Conservation (phyloP, 805 yeast species). For the Teunomyces lycoperdinae region DNA sequence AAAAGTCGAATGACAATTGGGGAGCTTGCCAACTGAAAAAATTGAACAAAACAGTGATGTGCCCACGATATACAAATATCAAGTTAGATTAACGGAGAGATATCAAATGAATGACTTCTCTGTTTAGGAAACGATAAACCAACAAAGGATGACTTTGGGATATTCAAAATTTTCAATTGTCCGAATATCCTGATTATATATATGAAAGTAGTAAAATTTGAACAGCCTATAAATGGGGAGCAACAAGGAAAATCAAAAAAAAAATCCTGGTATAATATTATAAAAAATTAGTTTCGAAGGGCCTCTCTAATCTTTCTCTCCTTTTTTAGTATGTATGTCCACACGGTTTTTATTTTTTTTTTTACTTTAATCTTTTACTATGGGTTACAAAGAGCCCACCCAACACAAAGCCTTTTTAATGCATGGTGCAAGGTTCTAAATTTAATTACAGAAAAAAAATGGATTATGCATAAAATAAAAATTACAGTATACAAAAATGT, state of each 20-base stretch:
- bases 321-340: background rate
- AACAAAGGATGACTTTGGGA: background rate
- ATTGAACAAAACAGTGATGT: background rate
- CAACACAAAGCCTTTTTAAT: background rate
- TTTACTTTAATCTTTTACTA: background rate
- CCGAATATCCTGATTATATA: conserved; percentile 4
- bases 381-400: background rate
- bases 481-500: background rate
- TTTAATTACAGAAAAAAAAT: conserved; percentile 1
- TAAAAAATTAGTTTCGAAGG: background rate
- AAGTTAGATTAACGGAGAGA: background rate
- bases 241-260: conserved; percentile 1
- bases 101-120: conserved; percentile 1
- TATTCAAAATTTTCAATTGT: background rate
- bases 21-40: background rate
- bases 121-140: background rate
- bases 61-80: background rate
- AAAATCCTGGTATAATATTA: background rate
- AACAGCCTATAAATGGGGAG: conserved; percentile 1
- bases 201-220: background rate
- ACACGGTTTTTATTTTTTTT: conserved; percentile 1
- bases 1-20: background rate
- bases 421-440: conserved; percentile 3
- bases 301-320: conserved; percentile 3
- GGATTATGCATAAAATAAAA: background rate